Evolutionary conservation across 129 eudicot genomes (phyloP).

Genomic region (Arctium lappa): DNA sequence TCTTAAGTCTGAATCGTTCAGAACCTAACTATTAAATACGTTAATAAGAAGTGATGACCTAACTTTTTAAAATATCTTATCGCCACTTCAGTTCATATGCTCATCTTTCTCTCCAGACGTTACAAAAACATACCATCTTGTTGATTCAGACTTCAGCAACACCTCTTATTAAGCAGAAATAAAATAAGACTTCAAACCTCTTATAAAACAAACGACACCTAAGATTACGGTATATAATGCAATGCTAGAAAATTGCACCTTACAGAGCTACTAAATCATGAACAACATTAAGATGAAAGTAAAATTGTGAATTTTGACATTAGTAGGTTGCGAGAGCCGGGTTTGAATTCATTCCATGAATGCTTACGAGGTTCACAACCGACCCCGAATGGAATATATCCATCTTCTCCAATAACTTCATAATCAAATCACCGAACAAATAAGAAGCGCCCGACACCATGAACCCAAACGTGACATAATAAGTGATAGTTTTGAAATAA

Average conservation of each 20-base stretch:
- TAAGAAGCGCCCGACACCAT: constrained; percentile 69
- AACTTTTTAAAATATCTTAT: too few relatives aligned
- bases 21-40: too few relatives aligned
- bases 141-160: too few relatives aligned
- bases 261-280: neutral
- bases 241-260: neutral
- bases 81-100: too few relatives aligned
- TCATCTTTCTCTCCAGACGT: too few relatives aligned
- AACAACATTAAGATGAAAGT: neutral
- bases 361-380: neutral
- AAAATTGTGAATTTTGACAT: neutral
- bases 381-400: constrained; percentile 41
- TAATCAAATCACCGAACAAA: constrained; percentile 50
- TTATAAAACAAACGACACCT: too few relatives aligned
- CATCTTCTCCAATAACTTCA: constrained; percentile 51
- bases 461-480: constrained; percentile 49
- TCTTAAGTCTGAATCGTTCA: too few relatives aligned
- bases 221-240: neutral
- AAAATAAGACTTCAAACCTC: too few relatives aligned
- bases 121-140: too few relatives aligned
- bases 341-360: constrained; percentile 13
- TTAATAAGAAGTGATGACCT: too few relatives aligned
- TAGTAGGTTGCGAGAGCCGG: constrained; percentile 18
- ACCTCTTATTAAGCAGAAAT: too few relatives aligned
- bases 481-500: constrained; percentile 43